Evolutionary conservation across 345 rosid genomes (phyloP).

Genomic region (Fremontodendron californicum): DNA sequence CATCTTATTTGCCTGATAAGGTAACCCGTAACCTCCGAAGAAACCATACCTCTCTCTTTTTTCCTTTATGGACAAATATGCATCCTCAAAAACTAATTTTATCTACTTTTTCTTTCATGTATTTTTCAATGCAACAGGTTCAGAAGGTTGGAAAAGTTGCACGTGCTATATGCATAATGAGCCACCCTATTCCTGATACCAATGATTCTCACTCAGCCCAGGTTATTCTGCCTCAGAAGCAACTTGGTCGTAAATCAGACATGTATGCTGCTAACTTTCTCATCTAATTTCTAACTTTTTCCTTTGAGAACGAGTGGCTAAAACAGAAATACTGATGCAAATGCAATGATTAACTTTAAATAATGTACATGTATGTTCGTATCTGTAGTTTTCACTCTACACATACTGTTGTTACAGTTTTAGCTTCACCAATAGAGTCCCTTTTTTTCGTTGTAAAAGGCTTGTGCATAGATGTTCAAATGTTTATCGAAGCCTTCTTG

Average conservation of each 20-base stretch:
- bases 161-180: slow-evolving; percentile 95
- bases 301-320: not conserved
- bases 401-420: not conserved
- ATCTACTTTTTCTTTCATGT: not conserved
- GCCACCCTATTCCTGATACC: slow-evolving; percentile 87
- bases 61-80: not conserved
- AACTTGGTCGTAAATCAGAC: slow-evolving; percentile 87
- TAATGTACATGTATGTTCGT: not conserved
- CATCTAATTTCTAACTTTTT: not conserved
- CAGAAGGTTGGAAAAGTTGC: slow-evolving; percentile 83
- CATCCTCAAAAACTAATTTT: not conserved
- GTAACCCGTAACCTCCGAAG: slow-evolving; percentile 44
- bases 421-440: not conserved
- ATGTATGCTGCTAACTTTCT: slow-evolving; percentile 41
- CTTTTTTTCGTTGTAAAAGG: not conserved
- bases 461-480: not conserved
- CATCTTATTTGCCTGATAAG: slow-evolving; percentile 82
- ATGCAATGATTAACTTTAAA: not conserved
- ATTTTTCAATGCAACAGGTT: slow-evolving; percentile 45
- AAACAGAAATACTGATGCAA: not conserved
- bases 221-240: slow-evolving; percentile 94
- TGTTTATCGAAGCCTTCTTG: not conserved
- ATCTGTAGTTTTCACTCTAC: not conserved
- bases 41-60: not conserved
- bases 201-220: slow-evolving; percentile 82